Conservation (phyloP, 805 yeast species). For the Nakazawaea wyomingensis region DNA sequence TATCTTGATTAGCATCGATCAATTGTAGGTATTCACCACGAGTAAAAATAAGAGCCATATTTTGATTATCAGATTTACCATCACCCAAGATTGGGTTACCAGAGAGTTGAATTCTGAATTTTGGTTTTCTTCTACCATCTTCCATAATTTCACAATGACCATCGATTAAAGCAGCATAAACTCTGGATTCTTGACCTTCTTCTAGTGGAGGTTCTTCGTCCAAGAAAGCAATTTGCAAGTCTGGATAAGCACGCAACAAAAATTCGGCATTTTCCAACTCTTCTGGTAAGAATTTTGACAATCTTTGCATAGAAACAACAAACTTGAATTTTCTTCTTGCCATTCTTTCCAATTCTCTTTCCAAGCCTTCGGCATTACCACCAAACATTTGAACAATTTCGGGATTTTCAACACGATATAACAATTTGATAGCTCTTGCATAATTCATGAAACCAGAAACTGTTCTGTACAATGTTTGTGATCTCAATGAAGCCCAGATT, state of each 20-base stretch:
- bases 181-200: constrained; percentile 66
- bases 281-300: constrained; percentile 63
- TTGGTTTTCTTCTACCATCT: constrained; percentile 71
- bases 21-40: constrained; percentile 84
- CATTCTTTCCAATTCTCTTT: constrained; percentile 89
- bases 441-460: constrained; percentile 98
- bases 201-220: constrained; percentile 84
- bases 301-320: constrained; percentile 83
- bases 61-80: constrained; percentile 85
- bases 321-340: constrained; percentile 80
- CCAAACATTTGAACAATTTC: constrained; percentile 97
- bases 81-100: constrained; percentile 87
- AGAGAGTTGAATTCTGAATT: constrained; percentile 70
- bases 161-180: constrained; percentile 73
- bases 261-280: constrained; percentile 79
- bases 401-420: constrained; percentile 92
- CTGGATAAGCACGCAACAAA: constrained; percentile 78
- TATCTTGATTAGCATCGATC: constrained; percentile 85
- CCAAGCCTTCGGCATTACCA: constrained; percentile 95
- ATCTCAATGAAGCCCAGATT: constrained; percentile 97
- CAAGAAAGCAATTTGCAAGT: constrained; percentile 83
- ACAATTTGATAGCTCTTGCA: constrained; percentile 88
- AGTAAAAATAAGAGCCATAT: constrained; percentile 72
- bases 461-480: constrained; percentile 95
- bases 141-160: constrained; percentile 73